Base-by-base conservation (phyloP, 805 yeast species). In the Yarrowia keelungensis region DNA sequence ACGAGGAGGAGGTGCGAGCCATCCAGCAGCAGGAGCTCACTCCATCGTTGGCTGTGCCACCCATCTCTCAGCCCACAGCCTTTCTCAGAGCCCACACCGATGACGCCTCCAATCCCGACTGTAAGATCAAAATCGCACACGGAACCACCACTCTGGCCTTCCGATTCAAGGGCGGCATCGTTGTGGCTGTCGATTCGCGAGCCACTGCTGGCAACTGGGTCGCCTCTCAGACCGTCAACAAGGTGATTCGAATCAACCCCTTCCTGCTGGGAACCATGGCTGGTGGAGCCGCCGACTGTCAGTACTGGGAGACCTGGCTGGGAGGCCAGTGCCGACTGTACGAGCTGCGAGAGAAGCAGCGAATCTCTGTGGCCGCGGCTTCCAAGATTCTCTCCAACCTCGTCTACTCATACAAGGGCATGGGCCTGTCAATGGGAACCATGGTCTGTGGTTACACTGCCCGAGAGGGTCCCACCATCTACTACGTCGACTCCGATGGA, bases 211-310 rank as follows among this genome's bases (percentile, higher is more conserved):
- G 99, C 56, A 88, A 90, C 75, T 94, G 98, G 98, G 89, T 95
- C 74, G 98, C 98, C 22, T 92, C 98, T 15, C 98, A 93, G 79
- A 92, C 98, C 2, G 99, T 95, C 72, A 94, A 94, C 80, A 95
- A 95, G 80, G 99, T 95, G 69, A 92, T 95, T 75, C 94, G 94
- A 79, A 95, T 95, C 81, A 95, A 95, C 79, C 97, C 98, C 67
- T 90, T 91, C 78, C 81, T 95, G 72, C 84, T 95, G 74, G 99
- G 99, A 72, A 95, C 99, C 22, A 88, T 95, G 97, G 99, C 99
- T 42, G 99, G 99, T 81, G 98, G 98, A 82, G 99, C 99, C 62
- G 98, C 98, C 41, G 99, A 95, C 81, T 95, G 99, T 84, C 99
- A 95, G 79, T 95, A 84, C 80, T 95, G 99, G 99, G 98, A 95